Evolutionary conservation across 148 eudicot species (phyloP).

Genomic region (Hydrangea macrophylla): DNA sequence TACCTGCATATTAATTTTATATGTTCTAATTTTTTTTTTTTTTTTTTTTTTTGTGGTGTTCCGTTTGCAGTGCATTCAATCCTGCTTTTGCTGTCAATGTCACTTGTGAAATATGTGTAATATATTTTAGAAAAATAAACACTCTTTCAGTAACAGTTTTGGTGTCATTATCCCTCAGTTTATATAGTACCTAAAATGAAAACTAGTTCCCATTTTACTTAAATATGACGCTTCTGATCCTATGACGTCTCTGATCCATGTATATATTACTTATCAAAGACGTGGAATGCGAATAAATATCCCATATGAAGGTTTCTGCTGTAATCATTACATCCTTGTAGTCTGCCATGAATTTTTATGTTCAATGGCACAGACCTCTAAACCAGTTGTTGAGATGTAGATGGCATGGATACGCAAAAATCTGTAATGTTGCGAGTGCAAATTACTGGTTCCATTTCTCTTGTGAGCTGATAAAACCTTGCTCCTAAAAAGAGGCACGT

Average conservation of each 20-base stretch:
- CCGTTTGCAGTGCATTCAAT: not conserved
- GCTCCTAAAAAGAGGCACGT: not conserved
- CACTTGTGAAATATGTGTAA: conserved; percentile 18
- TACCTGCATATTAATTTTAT: not conserved
- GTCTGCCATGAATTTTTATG: too few species aligned
- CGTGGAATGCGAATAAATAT: not conserved
- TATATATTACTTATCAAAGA: not conserved
- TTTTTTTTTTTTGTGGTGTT: not conserved
- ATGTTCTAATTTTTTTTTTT: too few species aligned
- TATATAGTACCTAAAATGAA: not conserved
- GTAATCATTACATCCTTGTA: too few species aligned
- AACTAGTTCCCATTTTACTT: too few species aligned
- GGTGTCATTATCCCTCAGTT: not conserved
- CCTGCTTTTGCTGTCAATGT: not conserved
- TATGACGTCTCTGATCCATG: not conserved
- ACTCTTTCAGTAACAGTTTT: conserved; percentile 4
- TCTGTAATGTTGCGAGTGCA: not conserved
- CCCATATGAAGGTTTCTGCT: too few species aligned
- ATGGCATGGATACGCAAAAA: not conserved
- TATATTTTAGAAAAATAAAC: not conserved
- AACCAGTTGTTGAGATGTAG: not conserved
- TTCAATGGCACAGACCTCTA: not conserved
- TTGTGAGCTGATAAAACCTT: not conserved
- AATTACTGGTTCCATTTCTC: not conserved
- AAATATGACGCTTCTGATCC: not conserved